Percentiles rank a stretch among this genome's conserved stretches.
Evolutionary conservation across 108 stramenopile genomes (phyloP).

Genomic region (Cyclotella atomus): DNA sequence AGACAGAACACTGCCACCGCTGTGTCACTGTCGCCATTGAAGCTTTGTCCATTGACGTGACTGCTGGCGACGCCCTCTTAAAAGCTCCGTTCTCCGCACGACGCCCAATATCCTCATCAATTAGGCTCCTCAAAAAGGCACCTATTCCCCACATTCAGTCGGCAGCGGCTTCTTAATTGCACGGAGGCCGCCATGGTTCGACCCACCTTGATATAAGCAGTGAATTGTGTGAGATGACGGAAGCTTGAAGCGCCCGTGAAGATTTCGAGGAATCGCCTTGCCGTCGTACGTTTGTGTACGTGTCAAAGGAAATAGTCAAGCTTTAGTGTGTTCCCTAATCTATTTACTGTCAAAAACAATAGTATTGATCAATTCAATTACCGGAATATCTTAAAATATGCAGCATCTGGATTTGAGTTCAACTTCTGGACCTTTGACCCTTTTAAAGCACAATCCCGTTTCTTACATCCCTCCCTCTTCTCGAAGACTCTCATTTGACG

Average conservation of each 20-base stretch:
- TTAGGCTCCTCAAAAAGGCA: too few relatives aligned
- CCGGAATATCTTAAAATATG: neutral
- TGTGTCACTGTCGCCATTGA: too few relatives aligned
- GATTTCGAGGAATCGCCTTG: neutral
- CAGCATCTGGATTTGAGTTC: neutral
- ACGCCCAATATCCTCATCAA: too few relatives aligned
- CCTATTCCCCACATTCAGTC: too few relatives aligned
- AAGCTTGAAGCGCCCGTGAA: neutral
- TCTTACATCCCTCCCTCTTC: too few relatives aligned
- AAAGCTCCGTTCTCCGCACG: too few relatives aligned
- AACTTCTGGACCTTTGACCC: neutral
- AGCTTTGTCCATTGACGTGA: too few relatives aligned
- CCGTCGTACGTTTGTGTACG: neutral
- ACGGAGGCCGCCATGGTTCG: constrained; percentile 1
- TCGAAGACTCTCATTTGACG: neutral
- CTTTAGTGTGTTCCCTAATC: too few relatives aligned
- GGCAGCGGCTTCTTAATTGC: neutral
- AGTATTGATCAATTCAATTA: neutral
- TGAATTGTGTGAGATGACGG: neutral
- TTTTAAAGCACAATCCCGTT: neutral
- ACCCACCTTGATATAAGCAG: constrained; percentile 8
- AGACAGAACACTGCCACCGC: too few relatives aligned
- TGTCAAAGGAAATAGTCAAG: too few relatives aligned
- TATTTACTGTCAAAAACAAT: neutral
- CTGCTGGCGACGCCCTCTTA: too few relatives aligned